phyloP scores from a whole-genome alignment of 2,329 filamentous ascomycete genomes.

The Zasmidium cellare region DNA sequence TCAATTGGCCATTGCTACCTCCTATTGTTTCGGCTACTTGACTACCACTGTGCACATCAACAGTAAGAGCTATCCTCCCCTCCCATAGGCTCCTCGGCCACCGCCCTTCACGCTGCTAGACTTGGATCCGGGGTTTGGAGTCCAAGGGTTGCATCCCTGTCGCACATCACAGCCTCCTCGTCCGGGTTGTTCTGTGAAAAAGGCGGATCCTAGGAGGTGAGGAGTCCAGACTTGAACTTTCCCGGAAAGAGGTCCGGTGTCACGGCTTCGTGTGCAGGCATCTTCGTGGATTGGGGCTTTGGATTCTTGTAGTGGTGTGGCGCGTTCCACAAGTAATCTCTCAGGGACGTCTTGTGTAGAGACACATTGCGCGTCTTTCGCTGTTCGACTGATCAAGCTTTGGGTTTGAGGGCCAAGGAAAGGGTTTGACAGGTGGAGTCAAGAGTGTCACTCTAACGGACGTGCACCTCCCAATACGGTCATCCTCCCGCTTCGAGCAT shows the following conservation, averaged over 20 bases:
- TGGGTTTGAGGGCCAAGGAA: background rate
- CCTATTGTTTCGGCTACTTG: too few species aligned
- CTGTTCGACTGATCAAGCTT: too few species aligned
- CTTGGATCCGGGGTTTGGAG: background rate
- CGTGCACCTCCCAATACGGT: too few species aligned
- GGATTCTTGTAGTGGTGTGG: background rate
- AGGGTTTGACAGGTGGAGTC: background rate
- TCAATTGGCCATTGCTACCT: too few species aligned
- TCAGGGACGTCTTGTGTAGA: background rate
- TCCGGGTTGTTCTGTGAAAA: too few species aligned
- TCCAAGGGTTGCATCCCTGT: background rate
- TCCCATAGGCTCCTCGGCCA: too few species aligned
- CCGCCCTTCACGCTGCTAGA: background rate
- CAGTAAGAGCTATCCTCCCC: too few species aligned
- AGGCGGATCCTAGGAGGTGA: background rate
- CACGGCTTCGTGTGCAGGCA: background rate
- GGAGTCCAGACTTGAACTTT: background rate
- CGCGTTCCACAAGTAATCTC: background rate
- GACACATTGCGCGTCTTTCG: background rate
- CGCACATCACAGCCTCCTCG: too few species aligned
- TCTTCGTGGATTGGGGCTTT: background rate
- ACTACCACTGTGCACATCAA: too few species aligned
- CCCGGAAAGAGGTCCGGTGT: background rate
- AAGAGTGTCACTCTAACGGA: too few species aligned
- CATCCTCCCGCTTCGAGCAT: constrained; percentile 9